Conservation (phyloP, 495 filamentous ascomycete species). For the Cairneyella variabilis region DNA sequence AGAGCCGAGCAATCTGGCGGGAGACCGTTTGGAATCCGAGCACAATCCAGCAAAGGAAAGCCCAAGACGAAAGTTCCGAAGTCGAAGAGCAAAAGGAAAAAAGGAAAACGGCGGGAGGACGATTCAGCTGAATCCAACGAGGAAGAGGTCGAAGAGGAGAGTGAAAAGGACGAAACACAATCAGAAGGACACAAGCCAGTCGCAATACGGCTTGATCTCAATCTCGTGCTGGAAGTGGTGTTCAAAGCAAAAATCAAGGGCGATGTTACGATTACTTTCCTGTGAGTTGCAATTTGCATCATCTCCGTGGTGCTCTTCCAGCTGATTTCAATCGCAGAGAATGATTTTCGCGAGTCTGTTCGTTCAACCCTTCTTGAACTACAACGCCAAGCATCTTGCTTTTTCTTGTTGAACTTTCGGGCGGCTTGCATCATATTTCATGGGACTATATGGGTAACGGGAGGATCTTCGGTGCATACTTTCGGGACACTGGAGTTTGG, state of each 20-base stretch:
- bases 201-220: constrained; percentile 68
- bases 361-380: no score
- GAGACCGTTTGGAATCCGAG: constrained; percentile 10
- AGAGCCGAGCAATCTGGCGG: constrained; percentile 14
- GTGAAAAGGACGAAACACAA: constrained; percentile 10
- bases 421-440: no score
- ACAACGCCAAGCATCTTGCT: no score
- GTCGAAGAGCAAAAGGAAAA: constrained; percentile 6
- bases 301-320: no score
- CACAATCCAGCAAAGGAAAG: not conserved
- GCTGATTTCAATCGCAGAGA: not conserved
- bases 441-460: no score
- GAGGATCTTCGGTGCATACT: no score
- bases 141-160: constrained; percentile 14
- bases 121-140: constrained; percentile 14
- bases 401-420: no score
- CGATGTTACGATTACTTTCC: constrained; percentile 73
- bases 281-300: constrained; percentile 41
- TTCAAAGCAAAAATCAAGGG: constrained; percentile 84
- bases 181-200: constrained; percentile 58
- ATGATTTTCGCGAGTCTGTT: no score
- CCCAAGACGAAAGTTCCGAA: constrained; percentile 5
- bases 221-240: constrained; percentile 78
- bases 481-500: no score
- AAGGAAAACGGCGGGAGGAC: constrained; percentile 9